Conservation (phyloP, 805 yeast species). For the Cyberlindnera sargentensis region DNA sequence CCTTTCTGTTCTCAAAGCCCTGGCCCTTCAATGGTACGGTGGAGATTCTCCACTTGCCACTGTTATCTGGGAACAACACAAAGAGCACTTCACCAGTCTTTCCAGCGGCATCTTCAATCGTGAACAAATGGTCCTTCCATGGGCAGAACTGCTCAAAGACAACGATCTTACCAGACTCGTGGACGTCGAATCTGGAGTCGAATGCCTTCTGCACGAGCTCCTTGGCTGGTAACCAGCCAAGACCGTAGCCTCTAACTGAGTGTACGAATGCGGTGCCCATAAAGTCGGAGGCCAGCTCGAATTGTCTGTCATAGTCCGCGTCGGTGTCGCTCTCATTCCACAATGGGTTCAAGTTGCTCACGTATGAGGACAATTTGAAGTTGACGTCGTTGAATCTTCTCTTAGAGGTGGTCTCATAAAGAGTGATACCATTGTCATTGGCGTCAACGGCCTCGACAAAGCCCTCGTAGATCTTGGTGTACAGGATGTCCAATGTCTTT, state of each 20-base stretch:
- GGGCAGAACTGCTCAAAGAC: conserved; percentile 76
- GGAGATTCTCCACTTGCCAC: conserved; percentile 74
- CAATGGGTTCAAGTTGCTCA: conserved; percentile 74
- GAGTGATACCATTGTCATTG: conserved; percentile 86
- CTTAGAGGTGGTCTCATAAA: conserved; percentile 44
- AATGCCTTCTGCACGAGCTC: conserved; percentile 68
- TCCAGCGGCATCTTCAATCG: conserved; percentile 54
- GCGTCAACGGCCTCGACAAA: conserved; percentile 93
- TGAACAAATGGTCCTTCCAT: conserved; percentile 90
- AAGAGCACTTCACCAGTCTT: conserved; percentile 56
- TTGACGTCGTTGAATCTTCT: conserved; percentile 66
- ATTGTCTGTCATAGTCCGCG: conserved; percentile 57
- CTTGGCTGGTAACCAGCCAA: conserved; percentile 90
- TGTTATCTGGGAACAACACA: conserved; percentile 74
- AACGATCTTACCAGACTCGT: conserved; percentile 65
- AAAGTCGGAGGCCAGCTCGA: conserved; percentile 62
- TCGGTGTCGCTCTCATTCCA: conserved; percentile 72
- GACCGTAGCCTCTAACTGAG: conserved; percentile 63
- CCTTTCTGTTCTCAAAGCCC: conserved; percentile 78
- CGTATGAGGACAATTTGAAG: conserved; percentile 71
- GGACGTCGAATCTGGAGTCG: conserved; percentile 47
- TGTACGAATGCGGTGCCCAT: conserved; percentile 79
- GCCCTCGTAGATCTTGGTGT: conserved; percentile 72
- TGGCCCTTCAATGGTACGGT: conserved; percentile 80
- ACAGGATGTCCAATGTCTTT: conserved; percentile 53